A percentile compares a stretch with the other conserved stretches of the same genome.
Evolutionary conservation across 1,284 basidiomycete genomes (phyloP).

Genomic region (Erythrobasidium hasegawianum): DNA sequence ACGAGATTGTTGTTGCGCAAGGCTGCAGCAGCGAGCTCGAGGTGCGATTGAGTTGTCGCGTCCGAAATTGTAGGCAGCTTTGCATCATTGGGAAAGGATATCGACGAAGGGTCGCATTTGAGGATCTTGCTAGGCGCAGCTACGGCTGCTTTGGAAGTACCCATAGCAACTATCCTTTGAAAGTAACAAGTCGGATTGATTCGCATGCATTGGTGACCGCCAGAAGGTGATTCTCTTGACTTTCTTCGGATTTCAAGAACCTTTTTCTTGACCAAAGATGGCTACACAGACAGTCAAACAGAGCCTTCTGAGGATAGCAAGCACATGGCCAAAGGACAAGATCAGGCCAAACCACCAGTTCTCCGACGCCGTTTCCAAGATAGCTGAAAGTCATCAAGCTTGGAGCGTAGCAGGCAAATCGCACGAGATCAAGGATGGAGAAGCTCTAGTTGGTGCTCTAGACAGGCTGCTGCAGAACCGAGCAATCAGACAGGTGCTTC

Average conservation of each 20-base stretch:
- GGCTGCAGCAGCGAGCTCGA: conserved; percentile 43
- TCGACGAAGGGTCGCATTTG: conserved; percentile 13
- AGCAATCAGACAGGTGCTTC: conserved; percentile 11
- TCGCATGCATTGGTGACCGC: no score
- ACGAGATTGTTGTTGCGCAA: conserved; percentile 54
- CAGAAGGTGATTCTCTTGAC: no score
- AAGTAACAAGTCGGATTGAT: no score
- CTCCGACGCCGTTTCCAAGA: conserved; percentile 23
- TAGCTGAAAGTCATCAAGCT: conserved; percentile 19
- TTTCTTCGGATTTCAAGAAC: no score
- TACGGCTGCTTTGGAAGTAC: neutral
- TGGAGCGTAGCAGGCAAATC: conserved; percentile 21
- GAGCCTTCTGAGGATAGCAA: conserved; percentile 25
- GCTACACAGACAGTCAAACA: conserved; percentile 26
- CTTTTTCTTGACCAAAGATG: neutral
- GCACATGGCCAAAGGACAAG: conserved; percentile 29
- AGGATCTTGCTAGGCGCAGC: conserved; percentile 9
- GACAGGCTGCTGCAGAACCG: conserved; percentile 16
- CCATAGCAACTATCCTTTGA: neutral
- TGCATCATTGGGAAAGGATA: conserved; percentile 6
- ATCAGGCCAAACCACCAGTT: conserved; percentile 32
- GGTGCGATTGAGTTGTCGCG: conserved; percentile 8
- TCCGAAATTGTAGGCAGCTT: conserved; percentile 29
- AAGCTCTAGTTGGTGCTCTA: conserved; percentile 24
- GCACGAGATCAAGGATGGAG: conserved; percentile 29